Evolutionary conservation across 192 early-diverging fungal genomes (phyloP), one percentile per base, ranked within the genome.

Genomic region (Coemansia sp.): DNA sequence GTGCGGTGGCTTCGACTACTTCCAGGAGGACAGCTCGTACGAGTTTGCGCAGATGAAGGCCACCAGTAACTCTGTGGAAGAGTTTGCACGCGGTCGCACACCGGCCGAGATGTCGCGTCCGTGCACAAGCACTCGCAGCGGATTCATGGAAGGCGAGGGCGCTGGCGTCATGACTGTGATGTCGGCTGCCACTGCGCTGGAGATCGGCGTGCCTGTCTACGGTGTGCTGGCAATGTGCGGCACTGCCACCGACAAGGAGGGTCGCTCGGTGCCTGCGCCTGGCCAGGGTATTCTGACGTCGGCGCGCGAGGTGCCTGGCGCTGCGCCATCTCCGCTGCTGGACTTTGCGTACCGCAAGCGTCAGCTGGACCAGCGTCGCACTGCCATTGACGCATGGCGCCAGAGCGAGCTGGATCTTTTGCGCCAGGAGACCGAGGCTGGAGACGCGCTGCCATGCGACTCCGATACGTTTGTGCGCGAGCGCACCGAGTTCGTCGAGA

Each of bases 41-140:
- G 95, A 97, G 83, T 97, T 97, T 75, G 93, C 93, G 64, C 94
- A 97, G 88, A 97, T 97, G 94, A 95, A 94, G 87, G 95, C 95
- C 40, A 97, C 95, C 36, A 90, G 88, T 73, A 94, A 92, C 82
- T 81, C 93, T 56, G 83, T 88, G 49, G 92, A 93, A 36, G 95
- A 97, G 84, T 87, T 94, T 67, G 92, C 89, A 11, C 87, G 87
- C 46, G 95, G 95, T 40, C 91, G 95, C 71, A 91, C 92, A 21
- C 95, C 95, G 19, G 67, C 83, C 61, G 95, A 97, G 70, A 95
- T 95, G 93, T 95, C 89, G 75, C 91, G 95, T 37, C 95, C 95
- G 66, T 89, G 92, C 22, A 92, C 94, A 54, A 88, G 89, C 22
- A 92, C 93, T 46, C 88, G 95, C 66, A 86, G 81, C 69, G 95